phyloP scores from a whole-genome alignment of 2,329 filamentous ascomycete species.

The Penicillium frequentans region DNA sequence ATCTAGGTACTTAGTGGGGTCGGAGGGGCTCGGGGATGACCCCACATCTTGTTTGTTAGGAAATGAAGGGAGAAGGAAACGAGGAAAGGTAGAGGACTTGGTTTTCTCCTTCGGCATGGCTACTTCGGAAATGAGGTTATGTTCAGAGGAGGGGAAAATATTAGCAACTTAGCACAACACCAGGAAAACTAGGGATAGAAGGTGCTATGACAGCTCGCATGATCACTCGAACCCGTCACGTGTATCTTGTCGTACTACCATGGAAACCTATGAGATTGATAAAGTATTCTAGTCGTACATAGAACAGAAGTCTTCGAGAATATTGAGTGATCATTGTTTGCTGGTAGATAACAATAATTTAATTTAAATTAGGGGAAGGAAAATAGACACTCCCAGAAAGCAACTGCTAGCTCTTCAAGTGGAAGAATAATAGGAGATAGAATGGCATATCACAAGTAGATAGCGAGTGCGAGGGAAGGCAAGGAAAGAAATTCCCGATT shows the following conservation, averaged over 20 bases:
- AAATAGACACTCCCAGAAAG: not conserved
- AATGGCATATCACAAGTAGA: not conserved
- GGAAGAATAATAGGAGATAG: not conserved
- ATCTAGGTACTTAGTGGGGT: constrained; percentile 38
- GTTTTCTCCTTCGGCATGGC: constrained; percentile 18
- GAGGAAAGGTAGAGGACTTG: constrained; percentile 42
- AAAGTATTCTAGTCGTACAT: too few relatives aligned
- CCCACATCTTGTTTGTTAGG: constrained; percentile 31
- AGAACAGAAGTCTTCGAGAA: not conserved
- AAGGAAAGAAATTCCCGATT: not conserved
- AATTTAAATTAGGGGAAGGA: too few relatives aligned
- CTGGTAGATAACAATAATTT: not conserved
- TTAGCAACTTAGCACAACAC: not conserved
- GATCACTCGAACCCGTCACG: not conserved
- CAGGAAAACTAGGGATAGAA: not conserved
- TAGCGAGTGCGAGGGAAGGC: not conserved
- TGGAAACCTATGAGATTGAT: too few relatives aligned
- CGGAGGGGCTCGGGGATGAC: constrained; percentile 7
- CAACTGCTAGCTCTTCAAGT: not conserved
- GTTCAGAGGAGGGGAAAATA: not conserved
- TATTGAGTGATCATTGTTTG: not conserved
- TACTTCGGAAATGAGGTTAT: not conserved
- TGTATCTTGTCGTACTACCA: not conserved
- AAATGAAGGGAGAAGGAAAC: constrained; percentile 52
- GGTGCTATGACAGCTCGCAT: not conserved